Percentiles rank a stretch among this genome's conserved stretches.
These are phyloP conservation scores for Cystobasidium slooffiae DNA, from an alignment of 1,284 basidiomycete species.

Conservation along the genomic window DNA sequence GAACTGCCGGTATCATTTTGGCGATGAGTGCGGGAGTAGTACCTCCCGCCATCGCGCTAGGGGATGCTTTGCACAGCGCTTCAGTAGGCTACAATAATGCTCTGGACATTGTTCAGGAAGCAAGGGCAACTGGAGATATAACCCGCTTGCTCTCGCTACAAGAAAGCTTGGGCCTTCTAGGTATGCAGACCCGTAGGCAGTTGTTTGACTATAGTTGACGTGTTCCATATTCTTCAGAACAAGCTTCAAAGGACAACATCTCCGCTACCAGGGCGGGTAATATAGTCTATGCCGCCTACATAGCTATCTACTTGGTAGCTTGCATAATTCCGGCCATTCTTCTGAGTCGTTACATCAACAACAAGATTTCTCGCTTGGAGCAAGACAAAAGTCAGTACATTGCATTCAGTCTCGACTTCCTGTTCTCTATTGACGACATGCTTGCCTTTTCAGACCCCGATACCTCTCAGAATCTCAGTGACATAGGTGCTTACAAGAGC, in stretches of 20 bases:
- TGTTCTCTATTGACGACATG: not conserved
- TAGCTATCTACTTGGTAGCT: not conserved
- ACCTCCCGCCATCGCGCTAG: constrained; percentile 1
- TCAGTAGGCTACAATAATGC: not conserved
- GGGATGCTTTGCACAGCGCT: not conserved
- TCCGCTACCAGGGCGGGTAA: not conserved
- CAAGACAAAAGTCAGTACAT: not conserved
- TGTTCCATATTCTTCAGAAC: not conserved
- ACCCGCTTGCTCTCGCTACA: not conserved
- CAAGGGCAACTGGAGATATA: not conserved
- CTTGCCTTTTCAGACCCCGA: not conserved
- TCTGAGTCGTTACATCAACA: constrained; percentile 13
- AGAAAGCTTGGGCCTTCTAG: not conserved
- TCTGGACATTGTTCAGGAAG: not conserved
- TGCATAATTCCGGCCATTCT: constrained; percentile 12
- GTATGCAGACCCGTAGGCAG: not conserved
- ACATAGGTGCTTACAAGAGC: too few species aligned
- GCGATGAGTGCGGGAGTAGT: not conserved
- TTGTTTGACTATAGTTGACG: too few species aligned
- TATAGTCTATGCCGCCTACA: not conserved
- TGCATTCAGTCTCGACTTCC: not conserved
- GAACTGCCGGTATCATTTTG: not conserved
- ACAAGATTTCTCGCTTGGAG: constrained; percentile 4
- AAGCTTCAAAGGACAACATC: not conserved
- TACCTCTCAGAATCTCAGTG: too few species aligned